phyloP scores from a whole-genome alignment of 768 basidiomycete genomes.

The Scleroderma bovista region DNA sequence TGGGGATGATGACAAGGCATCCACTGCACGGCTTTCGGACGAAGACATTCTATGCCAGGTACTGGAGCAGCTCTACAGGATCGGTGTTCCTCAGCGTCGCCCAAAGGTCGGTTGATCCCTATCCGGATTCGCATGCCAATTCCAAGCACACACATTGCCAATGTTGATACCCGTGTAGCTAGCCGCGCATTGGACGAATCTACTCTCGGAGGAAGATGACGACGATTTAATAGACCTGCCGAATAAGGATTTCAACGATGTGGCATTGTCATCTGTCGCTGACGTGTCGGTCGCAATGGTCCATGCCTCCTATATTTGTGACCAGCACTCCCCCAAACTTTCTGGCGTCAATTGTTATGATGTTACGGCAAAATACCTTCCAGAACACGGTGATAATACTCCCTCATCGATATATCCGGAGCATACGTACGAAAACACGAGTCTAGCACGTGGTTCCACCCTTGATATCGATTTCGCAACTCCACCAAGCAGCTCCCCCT shows the following conservation, averaged over 20 bases:
- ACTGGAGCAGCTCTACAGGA: slow-evolving; percentile 41
- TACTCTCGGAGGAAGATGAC: slow-evolving; percentile 15
- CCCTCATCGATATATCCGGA: slow-evolving; percentile 4
- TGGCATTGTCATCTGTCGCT: slow-evolving; percentile 10
- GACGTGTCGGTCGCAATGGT: slow-evolving; percentile 2
- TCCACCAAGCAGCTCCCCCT: slow-evolving; percentile 22
- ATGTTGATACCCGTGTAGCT: slow-evolving; percentile 11
- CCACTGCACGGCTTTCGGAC: slow-evolving; percentile 19
- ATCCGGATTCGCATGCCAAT: neutral
- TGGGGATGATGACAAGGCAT: slow-evolving; percentile 7
- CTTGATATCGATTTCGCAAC: slow-evolving; percentile 4
- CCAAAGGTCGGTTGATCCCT: slow-evolving; percentile 41
- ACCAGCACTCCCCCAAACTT: neutral
- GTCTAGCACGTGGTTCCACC: neutral
- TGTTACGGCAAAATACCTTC: slow-evolving; percentile 9
- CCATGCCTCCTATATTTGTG: neutral
- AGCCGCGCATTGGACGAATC: slow-evolving; percentile 4
- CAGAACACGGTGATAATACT: slow-evolving; percentile 7
- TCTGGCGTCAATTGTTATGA: slow-evolving; percentile 13
- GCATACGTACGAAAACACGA: slow-evolving; percentile 5
- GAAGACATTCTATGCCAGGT: slow-evolving; percentile 36
- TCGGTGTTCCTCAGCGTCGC: slow-evolving; percentile 34
- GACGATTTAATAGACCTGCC: slow-evolving; percentile 16
- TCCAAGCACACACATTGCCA: slow-evolving; percentile 2
- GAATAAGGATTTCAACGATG: slow-evolving; percentile 2